Evolutionary conservation across 2,329 filamentous ascomycete genomes (phyloP).

Genomic region (Aspergillus tamarii): DNA sequence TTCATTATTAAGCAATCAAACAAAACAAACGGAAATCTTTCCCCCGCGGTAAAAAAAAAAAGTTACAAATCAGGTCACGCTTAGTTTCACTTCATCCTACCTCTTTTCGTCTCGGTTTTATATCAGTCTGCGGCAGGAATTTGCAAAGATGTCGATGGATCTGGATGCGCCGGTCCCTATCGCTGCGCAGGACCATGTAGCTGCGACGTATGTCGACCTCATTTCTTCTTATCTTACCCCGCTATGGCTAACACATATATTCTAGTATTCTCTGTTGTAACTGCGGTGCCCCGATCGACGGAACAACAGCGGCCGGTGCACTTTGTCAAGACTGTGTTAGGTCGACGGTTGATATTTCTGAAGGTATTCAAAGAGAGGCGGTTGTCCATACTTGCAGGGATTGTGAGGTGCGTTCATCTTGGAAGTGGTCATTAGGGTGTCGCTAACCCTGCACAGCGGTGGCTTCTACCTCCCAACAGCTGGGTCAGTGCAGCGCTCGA

Average conservation of each 20-base stretch:
- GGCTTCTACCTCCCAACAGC: conserved; percentile 81
- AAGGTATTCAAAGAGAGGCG: conserved; percentile 88
- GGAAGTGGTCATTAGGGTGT: not conserved
- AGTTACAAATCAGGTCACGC: conserved; percentile 25
- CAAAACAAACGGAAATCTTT: conserved; percentile 30
- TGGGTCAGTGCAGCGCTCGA: conserved; percentile 87
- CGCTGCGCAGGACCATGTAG: conserved; percentile 41
- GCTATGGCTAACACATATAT: conserved; percentile 18
- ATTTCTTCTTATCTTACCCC: conserved; percentile 10
- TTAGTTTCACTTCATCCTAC: not conserved
- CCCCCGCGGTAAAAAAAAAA: conserved; percentile 28
- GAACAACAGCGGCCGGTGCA: conserved; percentile 80
- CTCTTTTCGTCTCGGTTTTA: not conserved
- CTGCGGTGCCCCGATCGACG: conserved; percentile 94
- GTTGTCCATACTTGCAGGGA: conserved; percentile 89
- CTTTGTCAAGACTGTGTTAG: conserved; percentile 97
- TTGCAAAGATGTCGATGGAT: conserved; percentile 54
- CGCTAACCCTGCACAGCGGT: conserved; percentile 53
- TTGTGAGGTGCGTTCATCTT: conserved; percentile 63
- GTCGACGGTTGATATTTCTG: conserved; percentile 88
- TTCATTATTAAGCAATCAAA: conserved; percentile 19
- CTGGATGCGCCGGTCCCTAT: conserved; percentile 60
- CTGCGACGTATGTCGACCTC: conserved; percentile 57
- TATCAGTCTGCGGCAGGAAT: not conserved
- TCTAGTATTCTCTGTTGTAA: conserved; percentile 93